Evolutionary conservation across 306 rosid genomes (phyloP), one percentile per base, ranked within the genome.

Genomic region (Lithocarpus polystachyus): DNA sequence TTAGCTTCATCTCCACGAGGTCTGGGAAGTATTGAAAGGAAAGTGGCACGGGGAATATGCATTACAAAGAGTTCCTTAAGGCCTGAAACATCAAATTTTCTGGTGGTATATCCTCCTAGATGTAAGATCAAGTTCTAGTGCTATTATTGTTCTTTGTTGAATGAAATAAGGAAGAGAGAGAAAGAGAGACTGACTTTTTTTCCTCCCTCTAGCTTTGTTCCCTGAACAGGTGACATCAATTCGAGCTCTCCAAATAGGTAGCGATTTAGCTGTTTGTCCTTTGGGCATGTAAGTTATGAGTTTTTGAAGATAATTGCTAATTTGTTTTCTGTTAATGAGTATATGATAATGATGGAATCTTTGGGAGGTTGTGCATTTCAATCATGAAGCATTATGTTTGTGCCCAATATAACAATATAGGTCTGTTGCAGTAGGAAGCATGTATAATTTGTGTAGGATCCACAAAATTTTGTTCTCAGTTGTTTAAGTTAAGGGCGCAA

Each of bases 1-100:
- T 82, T 65, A 54, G 62, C 86, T 79, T 77, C 85, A 59, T 78
- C 89, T 67, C 85, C 78, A 18, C 75, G 26, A 19, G 87, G 85
- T 80, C 69, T 79, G 76, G 82, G 82, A 80, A 91, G 86, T 61
- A 68, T 71, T 82, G 82, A 89, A 77, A 72, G 86, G 83, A 86
- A 80, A 83, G 91, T 93, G 80, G 98, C 98, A 14, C 88, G 99
- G 88, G 99, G 97, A 81, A 90, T 95, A 83, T 95, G 98, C 82
- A 74, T 95, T 79, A 88, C 97, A 40, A 85, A 73, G 78, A 75
- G 86, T 75, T 88, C 99, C 81, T 80, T 95, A 76, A 90, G 85
- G 84, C 82, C 89, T 80, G 91, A 85, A 76, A 68, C 86, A 68
- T 77, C 87, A 68, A 91, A 84, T 86, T 90, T 87, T 77, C 82